These are phyloP conservation scores for Populus hybrid DNA, from an alignment of 441 rosid genomes.

Conservation along the genomic window DNA sequence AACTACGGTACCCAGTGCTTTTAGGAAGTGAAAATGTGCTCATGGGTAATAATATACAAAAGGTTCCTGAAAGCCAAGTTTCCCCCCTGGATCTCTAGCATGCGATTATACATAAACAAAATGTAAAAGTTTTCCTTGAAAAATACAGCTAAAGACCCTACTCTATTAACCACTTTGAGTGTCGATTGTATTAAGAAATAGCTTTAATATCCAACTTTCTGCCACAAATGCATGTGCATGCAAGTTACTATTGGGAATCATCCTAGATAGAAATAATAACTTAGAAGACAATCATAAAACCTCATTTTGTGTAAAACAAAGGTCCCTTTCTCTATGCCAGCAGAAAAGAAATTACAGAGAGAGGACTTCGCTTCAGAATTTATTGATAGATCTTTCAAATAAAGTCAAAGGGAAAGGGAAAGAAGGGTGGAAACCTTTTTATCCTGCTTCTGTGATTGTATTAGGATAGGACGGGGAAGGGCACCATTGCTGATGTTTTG, in stretches of 20 bases:
- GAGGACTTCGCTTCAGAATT: background rate
- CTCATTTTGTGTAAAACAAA: background rate
- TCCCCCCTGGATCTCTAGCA: background rate
- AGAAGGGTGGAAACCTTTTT: constrained; percentile 36
- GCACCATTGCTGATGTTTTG: constrained; percentile 40
- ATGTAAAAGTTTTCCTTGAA: background rate
- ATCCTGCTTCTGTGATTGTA: constrained; percentile 42
- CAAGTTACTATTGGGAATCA: background rate
- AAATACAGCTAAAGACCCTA: background rate
- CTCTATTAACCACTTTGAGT: background rate
- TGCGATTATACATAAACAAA: background rate
- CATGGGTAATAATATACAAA: background rate
- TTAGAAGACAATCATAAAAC: background rate
- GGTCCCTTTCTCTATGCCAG: background rate
- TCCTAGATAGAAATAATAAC: background rate
- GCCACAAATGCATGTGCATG: background rate
- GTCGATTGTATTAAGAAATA: background rate
- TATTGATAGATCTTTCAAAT: background rate
- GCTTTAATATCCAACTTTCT: background rate
- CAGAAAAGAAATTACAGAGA: background rate
- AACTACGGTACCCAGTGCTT: background rate
- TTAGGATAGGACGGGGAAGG: constrained; percentile 60
- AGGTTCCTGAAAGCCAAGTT: background rate
- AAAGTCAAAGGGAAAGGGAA: background rate
- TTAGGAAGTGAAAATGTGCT: background rate